A percentile compares a stretch with the other conserved stretches of the same genome.
Conservation (phyloP, 108 stramenopile genomes). For the Stephanodiscus minutulus region DNA sequence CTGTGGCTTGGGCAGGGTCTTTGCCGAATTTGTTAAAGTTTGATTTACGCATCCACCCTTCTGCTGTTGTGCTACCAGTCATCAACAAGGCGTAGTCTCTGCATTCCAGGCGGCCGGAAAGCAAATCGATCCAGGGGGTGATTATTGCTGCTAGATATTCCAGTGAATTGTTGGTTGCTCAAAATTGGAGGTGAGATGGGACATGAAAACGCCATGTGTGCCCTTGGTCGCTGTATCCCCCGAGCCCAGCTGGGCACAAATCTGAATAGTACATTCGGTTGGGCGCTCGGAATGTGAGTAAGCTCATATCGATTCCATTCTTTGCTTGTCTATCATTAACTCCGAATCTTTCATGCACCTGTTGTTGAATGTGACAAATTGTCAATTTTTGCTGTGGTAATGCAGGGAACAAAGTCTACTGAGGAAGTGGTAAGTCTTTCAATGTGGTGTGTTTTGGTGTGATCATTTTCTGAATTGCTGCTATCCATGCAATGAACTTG, state of each 20-base stretch:
- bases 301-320: not conserved
- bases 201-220: constrained; percentile 1
- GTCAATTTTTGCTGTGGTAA: not conserved
- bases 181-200: constrained; percentile 5
- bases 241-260: not conserved
- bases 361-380: not conserved
- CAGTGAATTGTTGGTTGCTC: constrained; percentile 13
- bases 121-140: constrained; percentile 5
- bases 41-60: constrained; percentile 18
- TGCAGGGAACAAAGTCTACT: not conserved
- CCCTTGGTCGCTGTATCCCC: not conserved
- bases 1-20: constrained; percentile 16
- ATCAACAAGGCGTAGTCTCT: not conserved
- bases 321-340: not conserved
- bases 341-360: not conserved
- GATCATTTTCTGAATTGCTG: not conserved
- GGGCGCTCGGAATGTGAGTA: not conserved
- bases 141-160: constrained; percentile 7
- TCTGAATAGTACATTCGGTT: too few species aligned
- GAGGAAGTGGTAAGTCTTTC: not conserved
- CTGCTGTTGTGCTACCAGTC: constrained; percentile 1
- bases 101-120: not conserved
- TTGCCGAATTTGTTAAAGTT: constrained; percentile 8
- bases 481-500: not conserved
- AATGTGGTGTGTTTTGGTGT: not conserved